Percentiles rank a stretch among this genome's conserved stretches.
Evolutionary conservation across 2,329 filamentous ascomycete genomes (phyloP).

Genomic region (Penicillium expansum): DNA sequence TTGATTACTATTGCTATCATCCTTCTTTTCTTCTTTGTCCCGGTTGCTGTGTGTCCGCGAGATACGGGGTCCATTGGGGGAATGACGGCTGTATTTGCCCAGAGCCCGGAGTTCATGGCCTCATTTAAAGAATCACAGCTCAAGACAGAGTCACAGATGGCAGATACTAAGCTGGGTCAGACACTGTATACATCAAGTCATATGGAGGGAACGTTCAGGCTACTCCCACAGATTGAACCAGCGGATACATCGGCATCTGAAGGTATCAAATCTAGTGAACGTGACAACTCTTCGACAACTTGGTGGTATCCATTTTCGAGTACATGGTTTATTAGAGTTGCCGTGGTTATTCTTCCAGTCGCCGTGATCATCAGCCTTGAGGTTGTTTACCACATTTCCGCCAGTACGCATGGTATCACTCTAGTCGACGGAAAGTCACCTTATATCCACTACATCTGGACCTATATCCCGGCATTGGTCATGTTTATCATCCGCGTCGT

Average conservation of each 20-base stretch:
- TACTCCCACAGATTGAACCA: neutral
- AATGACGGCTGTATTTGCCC: conserved; percentile 6
- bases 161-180: neutral
- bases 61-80: conserved; percentile 14
- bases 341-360: neutral
- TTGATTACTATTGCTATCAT: neutral
- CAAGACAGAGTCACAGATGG: neutral
- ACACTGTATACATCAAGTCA: neutral
- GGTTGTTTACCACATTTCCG: conserved; percentile 3
- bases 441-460: conserved; percentile 27
- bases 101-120: conserved; percentile 8
- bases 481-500: conserved; percentile 19
- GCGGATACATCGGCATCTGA: neutral
- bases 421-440: neutral
- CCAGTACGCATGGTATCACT: neutral
- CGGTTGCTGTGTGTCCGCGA: conserved; percentile 9
- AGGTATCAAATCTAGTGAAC: neutral
- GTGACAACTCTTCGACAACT: neutral
- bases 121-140: neutral
- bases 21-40: conserved; percentile 5
- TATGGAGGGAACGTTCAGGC: neutral
- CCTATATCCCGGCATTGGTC: conserved; percentile 20
- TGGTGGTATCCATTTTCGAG: conserved; percentile 5
- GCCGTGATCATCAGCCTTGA: conserved; percentile 2
- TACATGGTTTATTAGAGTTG: neutral